A percentile compares a stretch with the other conserved stretches of the same genome.
These are phyloP conservation scores for Ceratocystis variospora DNA, from an alignment of 2,329 filamentous ascomycete species.

Conservation along the genomic window DNA sequence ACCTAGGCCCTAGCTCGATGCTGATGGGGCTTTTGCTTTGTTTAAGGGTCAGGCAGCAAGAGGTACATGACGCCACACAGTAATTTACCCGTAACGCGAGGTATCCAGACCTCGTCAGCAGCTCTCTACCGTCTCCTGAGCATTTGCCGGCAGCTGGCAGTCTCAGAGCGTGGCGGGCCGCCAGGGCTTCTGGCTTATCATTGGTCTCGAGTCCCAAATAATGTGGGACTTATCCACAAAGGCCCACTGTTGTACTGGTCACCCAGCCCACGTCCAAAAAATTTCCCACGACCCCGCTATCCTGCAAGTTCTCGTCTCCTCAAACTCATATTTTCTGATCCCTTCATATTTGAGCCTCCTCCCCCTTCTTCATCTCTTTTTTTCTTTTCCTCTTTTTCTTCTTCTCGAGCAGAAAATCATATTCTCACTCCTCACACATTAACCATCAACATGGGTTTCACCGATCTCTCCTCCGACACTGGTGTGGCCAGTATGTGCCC, in stretches of 20 bases:
- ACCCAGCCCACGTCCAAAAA: constrained; percentile 18
- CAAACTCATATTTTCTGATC: constrained; percentile 17
- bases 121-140: background rate
- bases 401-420: constrained; percentile 19
- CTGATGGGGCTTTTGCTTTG: background rate
- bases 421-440: constrained; percentile 23
- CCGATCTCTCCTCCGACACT: constrained; percentile 52
- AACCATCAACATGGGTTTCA: constrained; percentile 50
- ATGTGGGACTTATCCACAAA: constrained; percentile 16
- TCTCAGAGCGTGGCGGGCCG: background rate
- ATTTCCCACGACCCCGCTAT: constrained; percentile 27
- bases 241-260: constrained; percentile 16
- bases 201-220: constrained; percentile 8
- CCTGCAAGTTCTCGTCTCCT: constrained; percentile 20
- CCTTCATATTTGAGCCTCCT: constrained; percentile 22
- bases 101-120: constrained; percentile 7
- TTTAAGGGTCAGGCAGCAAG: constrained; percentile 14
- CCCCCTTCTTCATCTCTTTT: constrained; percentile 21
- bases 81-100: background rate
- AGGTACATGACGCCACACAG: constrained; percentile 7
- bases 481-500: constrained; percentile 37
- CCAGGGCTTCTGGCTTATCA: background rate
- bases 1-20: background rate
- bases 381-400: constrained; percentile 21
- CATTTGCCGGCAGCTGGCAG: background rate